A percentile compares a stretch with the other conserved stretches of the same genome.
Conservation (phyloP, 108 stramenopile genomes). For the Nitzschia palea region DNA sequence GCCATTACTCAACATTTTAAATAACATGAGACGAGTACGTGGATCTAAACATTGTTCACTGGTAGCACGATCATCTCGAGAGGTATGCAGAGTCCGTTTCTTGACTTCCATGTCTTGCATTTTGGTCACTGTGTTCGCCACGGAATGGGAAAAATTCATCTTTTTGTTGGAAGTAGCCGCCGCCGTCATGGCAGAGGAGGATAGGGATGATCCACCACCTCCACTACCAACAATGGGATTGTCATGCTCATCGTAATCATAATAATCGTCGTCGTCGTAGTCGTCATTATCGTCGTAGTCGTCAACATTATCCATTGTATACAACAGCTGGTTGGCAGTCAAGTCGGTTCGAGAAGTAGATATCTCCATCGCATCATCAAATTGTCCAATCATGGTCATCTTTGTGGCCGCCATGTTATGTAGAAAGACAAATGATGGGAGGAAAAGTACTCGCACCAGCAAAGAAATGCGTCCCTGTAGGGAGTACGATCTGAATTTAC, state of each 20-base stretch:
- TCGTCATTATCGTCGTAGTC: slow-evolving; percentile 24
- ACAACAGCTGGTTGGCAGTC: too few relatives aligned
- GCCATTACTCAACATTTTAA: slow-evolving; percentile 92
- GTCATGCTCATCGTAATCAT: slow-evolving; percentile 28
- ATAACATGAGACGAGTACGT: slow-evolving; percentile 93
- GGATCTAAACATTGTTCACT: slow-evolving; percentile 96
- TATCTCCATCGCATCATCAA: slow-evolving; percentile 13
- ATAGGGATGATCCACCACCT: slow-evolving; percentile 1
- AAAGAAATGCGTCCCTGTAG: too few relatives aligned
- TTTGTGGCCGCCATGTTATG: not conserved
- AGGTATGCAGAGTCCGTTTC: slow-evolving; percentile 85
- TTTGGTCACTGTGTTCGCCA: slow-evolving; percentile 83
- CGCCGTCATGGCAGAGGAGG: too few relatives aligned
- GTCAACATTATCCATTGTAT: too few relatives aligned
- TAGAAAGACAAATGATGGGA: too few relatives aligned
- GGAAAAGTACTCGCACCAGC: too few relatives aligned
- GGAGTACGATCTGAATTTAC: too few relatives aligned
- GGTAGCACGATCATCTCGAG: slow-evolving; percentile 95
- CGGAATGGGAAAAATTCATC: slow-evolving; percentile 88
- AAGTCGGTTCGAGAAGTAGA: too few relatives aligned
- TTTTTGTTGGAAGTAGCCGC: slow-evolving; percentile 16
- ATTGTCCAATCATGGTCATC: not conserved
- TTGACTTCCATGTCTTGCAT: slow-evolving; percentile 87
- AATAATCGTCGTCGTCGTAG: slow-evolving; percentile 35
- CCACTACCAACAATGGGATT: slow-evolving; percentile 14